phyloP scores from a whole-genome alignment of 2,329 filamentous ascomycete species.

The Periconia macrospinosa region DNA sequence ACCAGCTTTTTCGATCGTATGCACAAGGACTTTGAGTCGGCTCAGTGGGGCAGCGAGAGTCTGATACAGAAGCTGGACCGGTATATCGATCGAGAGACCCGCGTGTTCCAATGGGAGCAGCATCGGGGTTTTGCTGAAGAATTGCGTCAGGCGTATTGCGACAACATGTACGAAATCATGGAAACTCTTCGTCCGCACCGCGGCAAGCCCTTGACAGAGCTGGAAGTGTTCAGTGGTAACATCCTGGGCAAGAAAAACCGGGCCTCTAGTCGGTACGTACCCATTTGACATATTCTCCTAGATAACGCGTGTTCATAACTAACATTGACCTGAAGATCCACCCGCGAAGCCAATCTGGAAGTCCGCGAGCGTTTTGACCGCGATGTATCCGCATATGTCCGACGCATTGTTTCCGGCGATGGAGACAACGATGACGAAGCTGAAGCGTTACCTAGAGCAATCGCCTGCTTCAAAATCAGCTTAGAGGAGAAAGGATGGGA shows the following conservation, averaged over 20 bases:
- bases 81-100: conserved; percentile 43
- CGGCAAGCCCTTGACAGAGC: conserved; percentile 31
- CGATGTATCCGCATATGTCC: conserved; percentile 47
- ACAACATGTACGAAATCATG: conserved; percentile 54
- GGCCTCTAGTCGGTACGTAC: conserved; percentile 29
- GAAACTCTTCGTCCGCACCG: conserved; percentile 35
- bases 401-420: conserved; percentile 48
- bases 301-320: background rate
- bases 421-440: conserved; percentile 31
- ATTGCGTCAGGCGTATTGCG: conserved; percentile 55
- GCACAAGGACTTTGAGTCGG: conserved; percentile 18
- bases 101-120: conserved; percentile 46
- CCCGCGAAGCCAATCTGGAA: conserved; percentile 31
- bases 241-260: conserved; percentile 56
- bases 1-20: conserved; percentile 56
- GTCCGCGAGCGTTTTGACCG: conserved; percentile 46
- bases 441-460: conserved; percentile 51
- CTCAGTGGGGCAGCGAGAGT: conserved; percentile 10
- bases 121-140: conserved; percentile 44
- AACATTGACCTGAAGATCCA: background rate
- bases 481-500: conserved; percentile 38
- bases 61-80: conserved; percentile 41
- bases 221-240: conserved; percentile 58
- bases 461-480: conserved; percentile 54
- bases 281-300: background rate